phyloP scores from a whole-genome alignment of 176 grass and related monocot genomes.

The Stipa capillata region DNA sequence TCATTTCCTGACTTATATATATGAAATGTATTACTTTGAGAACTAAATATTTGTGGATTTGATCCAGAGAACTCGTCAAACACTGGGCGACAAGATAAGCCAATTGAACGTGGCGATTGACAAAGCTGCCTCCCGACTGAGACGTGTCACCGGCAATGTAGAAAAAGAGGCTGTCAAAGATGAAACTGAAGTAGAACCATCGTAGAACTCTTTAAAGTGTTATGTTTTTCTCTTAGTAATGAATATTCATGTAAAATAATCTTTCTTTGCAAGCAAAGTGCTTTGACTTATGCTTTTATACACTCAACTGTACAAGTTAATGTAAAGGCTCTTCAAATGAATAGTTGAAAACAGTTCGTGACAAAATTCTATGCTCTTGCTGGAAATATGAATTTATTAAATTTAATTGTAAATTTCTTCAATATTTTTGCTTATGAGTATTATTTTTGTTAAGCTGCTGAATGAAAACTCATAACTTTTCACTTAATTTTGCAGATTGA shows the following conservation, averaged over 20 bases:
- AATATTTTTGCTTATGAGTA: not conserved
- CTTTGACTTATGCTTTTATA: not conserved
- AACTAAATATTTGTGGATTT: not conserved
- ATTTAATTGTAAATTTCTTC: not conserved
- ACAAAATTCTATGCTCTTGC: not conserved
- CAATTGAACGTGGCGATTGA: conserved; percentile 64
- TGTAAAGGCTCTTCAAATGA: not conserved
- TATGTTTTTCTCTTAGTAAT: not conserved
- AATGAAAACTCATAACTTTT: not conserved
- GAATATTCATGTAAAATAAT: not conserved
- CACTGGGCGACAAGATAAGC: conserved; percentile 53
- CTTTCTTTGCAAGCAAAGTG: not conserved
- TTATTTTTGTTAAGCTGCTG: not conserved
- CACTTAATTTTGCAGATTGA: conserved; percentile 19
- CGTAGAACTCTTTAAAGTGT: conserved; percentile 24
- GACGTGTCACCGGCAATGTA: conserved; percentile 31
- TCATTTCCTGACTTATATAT: not conserved
- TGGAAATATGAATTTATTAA: not conserved
- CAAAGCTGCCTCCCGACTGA: conserved; percentile 47
- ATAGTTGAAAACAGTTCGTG: not conserved
- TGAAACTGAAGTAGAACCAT: conserved; percentile 47
- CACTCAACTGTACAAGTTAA: not conserved
- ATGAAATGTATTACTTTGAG: not conserved
- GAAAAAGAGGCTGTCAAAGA: conserved; percentile 29
- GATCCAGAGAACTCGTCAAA: conserved; percentile 66